These are phyloP conservation scores for Terana coerulea DNA, from an alignment of 768 basidiomycete species.

Conservation along the genomic window DNA sequence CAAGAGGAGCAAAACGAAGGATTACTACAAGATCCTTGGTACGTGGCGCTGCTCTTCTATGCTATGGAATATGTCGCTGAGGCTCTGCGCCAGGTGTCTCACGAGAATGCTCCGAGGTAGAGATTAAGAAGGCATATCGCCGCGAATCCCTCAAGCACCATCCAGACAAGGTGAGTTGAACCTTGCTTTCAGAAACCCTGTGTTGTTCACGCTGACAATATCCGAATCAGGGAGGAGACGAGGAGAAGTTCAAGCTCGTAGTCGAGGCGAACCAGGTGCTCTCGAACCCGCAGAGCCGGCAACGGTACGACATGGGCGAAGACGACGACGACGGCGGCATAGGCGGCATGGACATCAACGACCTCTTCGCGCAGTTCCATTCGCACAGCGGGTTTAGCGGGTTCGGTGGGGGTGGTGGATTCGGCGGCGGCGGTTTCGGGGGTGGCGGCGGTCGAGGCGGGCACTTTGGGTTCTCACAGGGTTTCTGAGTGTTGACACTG, in stretches of 20 bases:
- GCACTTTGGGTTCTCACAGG: background rate
- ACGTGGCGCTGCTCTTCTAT: background rate
- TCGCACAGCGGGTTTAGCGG: conserved; percentile 31
- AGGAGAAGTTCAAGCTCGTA: conserved; percentile 93
- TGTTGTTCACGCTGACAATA: conserved; percentile 2
- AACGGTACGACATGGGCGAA: conserved; percentile 79
- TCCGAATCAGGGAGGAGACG: conserved; percentile 72
- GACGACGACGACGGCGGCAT: conserved; percentile 55
- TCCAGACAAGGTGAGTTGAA: conserved; percentile 65
- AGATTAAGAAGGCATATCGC: conserved; percentile 91
- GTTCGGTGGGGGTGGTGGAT: conserved; percentile 25
- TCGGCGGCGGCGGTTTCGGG: conserved; percentile 19
- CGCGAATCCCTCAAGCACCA: conserved; percentile 82
- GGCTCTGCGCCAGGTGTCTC: conserved; percentile 33
- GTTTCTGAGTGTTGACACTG: background rate
- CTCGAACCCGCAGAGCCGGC: conserved; percentile 67
- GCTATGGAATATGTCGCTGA: background rate
- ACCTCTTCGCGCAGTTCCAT: conserved; percentile 61
- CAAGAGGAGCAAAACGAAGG: conserved; percentile 87
- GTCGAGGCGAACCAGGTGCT: conserved; percentile 80
- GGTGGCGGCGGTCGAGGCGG: conserved; percentile 4
- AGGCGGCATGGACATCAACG: conserved; percentile 49
- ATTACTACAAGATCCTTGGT: conserved; percentile 80
- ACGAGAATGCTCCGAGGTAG: conserved; percentile 58
- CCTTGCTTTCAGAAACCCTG: background rate